These are phyloP conservation scores for Cutaneotrichosporon spelunceum DNA, from an alignment of 1,284 basidiomycete genomes.

Conservation along the genomic window DNA sequence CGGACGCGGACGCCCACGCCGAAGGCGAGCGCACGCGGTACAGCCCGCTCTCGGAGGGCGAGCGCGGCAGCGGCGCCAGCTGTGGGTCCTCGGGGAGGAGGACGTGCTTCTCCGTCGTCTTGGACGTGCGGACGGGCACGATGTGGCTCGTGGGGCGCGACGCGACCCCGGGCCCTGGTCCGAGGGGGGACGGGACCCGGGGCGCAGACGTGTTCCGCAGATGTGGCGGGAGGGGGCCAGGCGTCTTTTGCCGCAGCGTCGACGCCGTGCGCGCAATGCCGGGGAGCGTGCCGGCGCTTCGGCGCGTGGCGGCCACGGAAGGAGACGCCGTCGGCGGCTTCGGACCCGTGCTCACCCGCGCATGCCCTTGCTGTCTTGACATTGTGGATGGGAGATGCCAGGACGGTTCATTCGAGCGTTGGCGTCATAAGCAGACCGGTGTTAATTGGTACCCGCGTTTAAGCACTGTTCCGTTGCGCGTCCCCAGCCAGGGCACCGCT, in stretches of 20 bases:
- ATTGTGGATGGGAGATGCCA: conserved; percentile 23
- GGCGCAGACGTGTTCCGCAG: conserved; percentile 46
- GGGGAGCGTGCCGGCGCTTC: conserved; percentile 38
- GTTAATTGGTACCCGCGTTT: background rate
- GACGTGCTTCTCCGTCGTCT: conserved; percentile 88
- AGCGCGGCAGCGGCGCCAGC: conserved; percentile 66
- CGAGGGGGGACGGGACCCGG: conserved; percentile 48
- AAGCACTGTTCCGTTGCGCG: background rate
- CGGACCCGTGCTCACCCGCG: conserved; percentile 35
- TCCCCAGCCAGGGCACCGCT: too few relatives aligned
- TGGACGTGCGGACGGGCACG: conserved; percentile 70
- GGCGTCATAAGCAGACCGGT: background rate
- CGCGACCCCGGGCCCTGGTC: conserved; percentile 49
- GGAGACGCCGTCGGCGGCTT: conserved; percentile 34
- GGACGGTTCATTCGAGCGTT: too few relatives aligned
- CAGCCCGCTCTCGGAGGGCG: conserved; percentile 28
- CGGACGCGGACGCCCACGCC: conserved; percentile 3
- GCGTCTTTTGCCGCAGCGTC: conserved; percentile 41
- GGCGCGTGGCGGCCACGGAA: conserved; percentile 15
- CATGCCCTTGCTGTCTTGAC: conserved; percentile 40
- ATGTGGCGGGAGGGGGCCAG: conserved; percentile 42
- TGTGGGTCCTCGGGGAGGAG: conserved; percentile 86
- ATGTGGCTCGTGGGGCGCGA: conserved; percentile 41
- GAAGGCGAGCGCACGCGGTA: conserved; percentile 7
- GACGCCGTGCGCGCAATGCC: conserved; percentile 51